These are phyloP conservation scores for Penicillium brasilianum DNA, from an alignment of 2,329 filamentous ascomycete genomes.

Conservation along the genomic window DNA sequence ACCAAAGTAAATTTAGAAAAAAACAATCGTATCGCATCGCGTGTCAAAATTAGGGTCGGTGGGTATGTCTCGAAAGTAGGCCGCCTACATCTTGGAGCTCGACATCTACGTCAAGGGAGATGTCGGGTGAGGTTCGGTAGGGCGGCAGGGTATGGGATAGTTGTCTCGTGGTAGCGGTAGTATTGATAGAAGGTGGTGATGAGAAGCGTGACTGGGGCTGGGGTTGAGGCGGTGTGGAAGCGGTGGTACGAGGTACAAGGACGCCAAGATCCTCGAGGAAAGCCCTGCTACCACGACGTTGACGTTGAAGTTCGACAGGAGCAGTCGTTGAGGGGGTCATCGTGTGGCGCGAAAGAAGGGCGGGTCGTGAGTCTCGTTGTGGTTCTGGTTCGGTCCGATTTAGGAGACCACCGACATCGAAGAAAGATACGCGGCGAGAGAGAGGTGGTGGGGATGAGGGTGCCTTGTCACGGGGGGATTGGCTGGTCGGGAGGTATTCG, in stretches of 20 bases:
- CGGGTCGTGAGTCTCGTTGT: slow-evolving; percentile 6
- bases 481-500: slow-evolving; percentile 41
- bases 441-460: slow-evolving; percentile 44
- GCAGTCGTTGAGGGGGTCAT: slow-evolving; percentile 8
- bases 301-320: slow-evolving; percentile 7
- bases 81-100: slow-evolving; percentile 53
- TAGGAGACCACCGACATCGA: slow-evolving; percentile 80
- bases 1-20: slow-evolving; percentile 3
- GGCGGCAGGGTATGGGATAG: slow-evolving; percentile 23
- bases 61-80: slow-evolving; percentile 35
- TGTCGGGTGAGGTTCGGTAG: slow-evolving; percentile 29
- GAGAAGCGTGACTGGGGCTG: background rate
- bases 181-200: slow-evolving; percentile 1
- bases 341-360: slow-evolving; percentile 11
- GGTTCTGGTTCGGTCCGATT: slow-evolving; percentile 44
- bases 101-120: slow-evolving; percentile 33
- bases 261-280: slow-evolving; percentile 45
- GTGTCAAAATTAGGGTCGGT: background rate
- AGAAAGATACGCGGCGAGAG: slow-evolving; percentile 74
- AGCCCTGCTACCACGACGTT: slow-evolving; percentile 34
- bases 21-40: slow-evolving; percentile 7
- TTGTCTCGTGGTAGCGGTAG: background rate
- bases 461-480: slow-evolving; percentile 38
- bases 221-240: background rate
- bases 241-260: slow-evolving; percentile 12